These are phyloP conservation scores for Acacia concinna DNA, from an alignment of 331 rosid species.

Conservation along the genomic window DNA sequence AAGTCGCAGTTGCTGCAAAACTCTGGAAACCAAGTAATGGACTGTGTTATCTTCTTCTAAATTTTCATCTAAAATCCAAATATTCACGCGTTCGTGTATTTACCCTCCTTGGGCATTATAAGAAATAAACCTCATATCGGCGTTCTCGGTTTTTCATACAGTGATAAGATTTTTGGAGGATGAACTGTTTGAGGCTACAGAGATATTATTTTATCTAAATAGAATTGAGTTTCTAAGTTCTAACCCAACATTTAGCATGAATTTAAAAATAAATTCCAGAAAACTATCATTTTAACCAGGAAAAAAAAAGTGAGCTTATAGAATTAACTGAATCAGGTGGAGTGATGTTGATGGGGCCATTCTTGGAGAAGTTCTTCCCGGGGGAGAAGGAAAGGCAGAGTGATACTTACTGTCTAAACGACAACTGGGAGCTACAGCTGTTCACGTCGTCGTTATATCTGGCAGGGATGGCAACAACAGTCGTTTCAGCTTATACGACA, in stretches of 20 bases:
- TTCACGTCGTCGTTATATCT: constrained; percentile 88
- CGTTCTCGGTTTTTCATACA: no score
- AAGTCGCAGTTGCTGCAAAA: neutral
- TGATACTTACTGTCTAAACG: constrained; percentile 81
- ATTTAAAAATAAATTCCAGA: neutral
- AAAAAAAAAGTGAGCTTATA: neutral
- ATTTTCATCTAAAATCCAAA: neutral
- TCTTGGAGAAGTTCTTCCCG: constrained; percentile 79
- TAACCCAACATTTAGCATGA: neutral
- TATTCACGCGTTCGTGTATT: neutral
- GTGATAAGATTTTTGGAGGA: no score
- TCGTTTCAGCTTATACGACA: constrained; percentile 84
- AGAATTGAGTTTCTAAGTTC: neutral
- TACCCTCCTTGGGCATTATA: no score
- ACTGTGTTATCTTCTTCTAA: neutral
- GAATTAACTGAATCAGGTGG: constrained; percentile 55
- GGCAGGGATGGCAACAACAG: constrained; percentile 72
- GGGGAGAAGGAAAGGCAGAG: constrained; percentile 30
- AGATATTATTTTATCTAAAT: neutral
- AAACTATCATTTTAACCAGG: neutral
- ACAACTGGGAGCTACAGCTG: constrained; percentile 68
- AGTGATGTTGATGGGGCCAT: constrained; percentile 65
- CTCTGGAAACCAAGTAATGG: neutral
- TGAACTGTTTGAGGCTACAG: no score
- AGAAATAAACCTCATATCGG: neutral